Base-by-base conservation (phyloP, 2,329 filamentous ascomycete species). In the Paecilomyces fulvus region DNA sequence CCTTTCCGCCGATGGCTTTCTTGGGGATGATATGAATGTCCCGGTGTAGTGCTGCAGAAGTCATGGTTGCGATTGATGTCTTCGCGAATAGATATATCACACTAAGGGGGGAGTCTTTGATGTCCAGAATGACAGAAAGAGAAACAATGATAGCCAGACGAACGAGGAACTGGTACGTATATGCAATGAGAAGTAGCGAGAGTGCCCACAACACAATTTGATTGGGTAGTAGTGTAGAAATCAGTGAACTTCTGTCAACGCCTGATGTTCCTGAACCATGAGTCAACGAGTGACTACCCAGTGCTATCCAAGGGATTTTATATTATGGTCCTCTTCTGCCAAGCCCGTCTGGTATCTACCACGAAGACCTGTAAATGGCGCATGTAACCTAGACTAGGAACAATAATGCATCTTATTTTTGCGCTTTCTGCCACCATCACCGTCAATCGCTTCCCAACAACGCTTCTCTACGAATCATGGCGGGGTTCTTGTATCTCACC, bases 1-100 rank as follows among this genome's bases (percentile, higher is more conserved):
- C 81, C 55, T 75, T 69, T 4, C 77, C 82, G 0, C 73, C 76
- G 9, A 75, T 66, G 3, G 81, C 80, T 52, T 70, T 73, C 53
- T 73, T 69, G n/a, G 81, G 77, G 20, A 73, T 59, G 30, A 73
- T 63, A 55, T 75, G 75, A 2, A 81, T 74, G 53, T 78, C 74
- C 37, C 81, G 75, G 63, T 84, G 80, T 43, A 85, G 72, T 70
- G 5, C 51, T 46, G n/a, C 28, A 30, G 43, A 46, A 48, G 52
- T 12, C 21, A 54, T 54, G 25, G 11, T 48, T 21, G 33, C 33
- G 33, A 14, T 37, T 14, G 33, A 14, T 8, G 6, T n/a, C 33
- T 37, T 37, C 5, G 2, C 5, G 12, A n/a, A 37, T 37, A 14
- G 12, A n/a, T 28, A 7, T 28, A 28, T 28, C 25, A 28, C 25